Percentiles rank a stretch among this genome's conserved stretches.
Conservation (phyloP, 768 basidiomycete genomes). For the Lactifluus piperatus region DNA sequence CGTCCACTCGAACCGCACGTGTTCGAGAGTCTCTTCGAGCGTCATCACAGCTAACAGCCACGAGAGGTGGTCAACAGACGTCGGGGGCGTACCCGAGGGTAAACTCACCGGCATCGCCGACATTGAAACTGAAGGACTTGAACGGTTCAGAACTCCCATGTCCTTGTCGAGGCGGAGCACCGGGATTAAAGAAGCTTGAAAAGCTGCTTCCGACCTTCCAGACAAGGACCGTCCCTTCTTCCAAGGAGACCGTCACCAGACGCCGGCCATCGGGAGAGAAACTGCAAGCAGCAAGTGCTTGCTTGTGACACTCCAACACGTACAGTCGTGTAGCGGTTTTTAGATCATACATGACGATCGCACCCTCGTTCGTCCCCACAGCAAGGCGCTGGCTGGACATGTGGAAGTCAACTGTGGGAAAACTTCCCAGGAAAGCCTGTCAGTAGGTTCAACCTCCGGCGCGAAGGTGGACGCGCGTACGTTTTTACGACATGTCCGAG, state of each 20-base stretch:
- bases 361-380: slow-evolving; percentile 91
- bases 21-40: slow-evolving; percentile 55
- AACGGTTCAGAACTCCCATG: slow-evolving; percentile 74
- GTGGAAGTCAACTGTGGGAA: slow-evolving; percentile 92
- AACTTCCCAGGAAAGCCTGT: slow-evolving; percentile 37
- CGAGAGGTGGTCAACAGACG: neutral
- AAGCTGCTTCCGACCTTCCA: slow-evolving; percentile 96
- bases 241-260: slow-evolving; percentile 78
- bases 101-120: slow-evolving; percentile 71
- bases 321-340: slow-evolving; percentile 94
- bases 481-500: slow-evolving; percentile 90
- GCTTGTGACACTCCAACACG: slow-evolving; percentile 87
- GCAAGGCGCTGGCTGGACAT: slow-evolving; percentile 78
- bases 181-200: slow-evolving; percentile 82
- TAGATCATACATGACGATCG: slow-evolving; percentile 91
- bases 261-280: slow-evolving; percentile 93
- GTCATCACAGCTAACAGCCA: slow-evolving; percentile 40
- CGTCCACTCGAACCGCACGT: slow-evolving; percentile 78
- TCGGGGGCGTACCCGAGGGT: neutral
- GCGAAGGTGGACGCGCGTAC: slow-evolving; percentile 39
- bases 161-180: slow-evolving; percentile 87
- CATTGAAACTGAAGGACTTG: slow-evolving; percentile 79
- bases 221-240: slow-evolving; percentile 75
- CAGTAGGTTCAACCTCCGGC: neutral
- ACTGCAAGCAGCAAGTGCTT: slow-evolving; percentile 70